phyloP scores from a whole-genome alignment of 179 eudicot species.

The Dionaea muscipula region DNA sequence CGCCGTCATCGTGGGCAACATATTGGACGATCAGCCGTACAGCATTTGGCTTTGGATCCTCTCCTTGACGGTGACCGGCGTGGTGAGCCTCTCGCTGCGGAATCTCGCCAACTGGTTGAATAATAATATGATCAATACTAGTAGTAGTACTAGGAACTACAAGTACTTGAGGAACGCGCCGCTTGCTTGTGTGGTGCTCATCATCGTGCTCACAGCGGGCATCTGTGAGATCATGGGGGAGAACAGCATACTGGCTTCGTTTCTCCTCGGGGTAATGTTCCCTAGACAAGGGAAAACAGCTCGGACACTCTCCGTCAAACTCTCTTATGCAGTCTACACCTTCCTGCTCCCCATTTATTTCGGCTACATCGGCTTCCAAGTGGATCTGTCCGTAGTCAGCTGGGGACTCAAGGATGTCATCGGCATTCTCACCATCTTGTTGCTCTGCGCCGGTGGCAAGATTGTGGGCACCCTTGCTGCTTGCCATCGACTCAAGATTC shows the following conservation, averaged over 20 bases:
- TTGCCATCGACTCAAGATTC: constrained; percentile 50
- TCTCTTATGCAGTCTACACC: constrained; percentile 59
- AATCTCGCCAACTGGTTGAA: constrained; percentile 53
- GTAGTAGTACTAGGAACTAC: constrained; percentile 34
- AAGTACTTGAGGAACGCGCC: constrained; percentile 60
- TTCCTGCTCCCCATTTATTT: constrained; percentile 77
- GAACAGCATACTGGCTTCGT: constrained; percentile 62
- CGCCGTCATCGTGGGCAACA: constrained; percentile 23
- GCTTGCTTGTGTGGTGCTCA: constrained; percentile 38
- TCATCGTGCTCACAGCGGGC: constrained; percentile 48
- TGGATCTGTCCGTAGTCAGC: constrained; percentile 25
- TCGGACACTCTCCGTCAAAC: constrained; percentile 60
- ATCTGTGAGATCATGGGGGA: constrained; percentile 54
- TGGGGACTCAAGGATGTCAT: constrained; percentile 15
- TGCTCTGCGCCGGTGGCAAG: constrained; percentile 65
- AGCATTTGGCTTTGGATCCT: constrained; percentile 19
- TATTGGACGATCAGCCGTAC: constrained; percentile 11
- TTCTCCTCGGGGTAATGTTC: constrained; percentile 59
- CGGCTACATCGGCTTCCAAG: constrained; percentile 78
- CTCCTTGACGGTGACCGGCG: constrained; percentile 28
- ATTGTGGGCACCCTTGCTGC: constrained; percentile 62
- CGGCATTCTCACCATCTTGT: constrained; percentile 22
- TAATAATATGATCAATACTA: too few species aligned
- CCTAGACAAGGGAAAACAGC: constrained; percentile 75
- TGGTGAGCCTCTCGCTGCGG: constrained; percentile 34